Evolutionary conservation across 495 filamentous ascomycete genomes (phyloP).

Genomic region (Neurospora cerealis): DNA sequence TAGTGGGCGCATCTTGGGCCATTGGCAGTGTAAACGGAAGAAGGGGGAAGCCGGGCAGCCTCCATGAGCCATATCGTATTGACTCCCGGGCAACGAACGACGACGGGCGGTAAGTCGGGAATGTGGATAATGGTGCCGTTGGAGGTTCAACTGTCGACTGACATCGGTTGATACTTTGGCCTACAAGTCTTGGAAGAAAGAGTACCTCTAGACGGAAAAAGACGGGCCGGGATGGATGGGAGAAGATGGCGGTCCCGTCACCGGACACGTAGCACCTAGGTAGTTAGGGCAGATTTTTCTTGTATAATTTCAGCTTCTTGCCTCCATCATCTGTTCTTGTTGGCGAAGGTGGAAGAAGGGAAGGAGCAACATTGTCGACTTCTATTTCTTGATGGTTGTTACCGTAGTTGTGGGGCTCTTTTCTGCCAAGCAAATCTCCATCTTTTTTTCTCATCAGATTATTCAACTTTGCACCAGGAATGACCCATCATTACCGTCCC

Average conservation of each 20-base stretch:
- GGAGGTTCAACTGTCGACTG: not conserved
- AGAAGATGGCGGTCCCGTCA: not conserved
- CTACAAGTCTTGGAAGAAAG: not conserved
- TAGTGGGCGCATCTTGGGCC: not conserved
- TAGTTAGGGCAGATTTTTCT: not conserved
- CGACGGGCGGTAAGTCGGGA: not conserved
- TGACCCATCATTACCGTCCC: not conserved
- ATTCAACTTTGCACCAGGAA: not conserved
- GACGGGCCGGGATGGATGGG: not conserved
- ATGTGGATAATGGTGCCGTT: not conserved
- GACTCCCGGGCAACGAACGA: not conserved
- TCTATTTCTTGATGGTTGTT: not conserved
- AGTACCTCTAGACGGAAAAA: not conserved
- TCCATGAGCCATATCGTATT: not conserved
- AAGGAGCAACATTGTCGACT: not conserved
- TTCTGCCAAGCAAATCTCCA: not conserved
- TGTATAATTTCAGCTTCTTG: not conserved
- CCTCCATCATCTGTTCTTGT: not conserved
- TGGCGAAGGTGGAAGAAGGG: not conserved
- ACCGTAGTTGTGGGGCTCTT: not conserved
- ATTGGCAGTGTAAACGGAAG: not conserved
- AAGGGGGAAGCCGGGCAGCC: not conserved
- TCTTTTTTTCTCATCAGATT: not conserved
- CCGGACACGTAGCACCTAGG: not conserved
- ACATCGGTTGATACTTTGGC: not conserved